phyloP scores from a whole-genome alignment of 371 early-diverging fungal genomes.

The Mortierella sp. region DNA sequence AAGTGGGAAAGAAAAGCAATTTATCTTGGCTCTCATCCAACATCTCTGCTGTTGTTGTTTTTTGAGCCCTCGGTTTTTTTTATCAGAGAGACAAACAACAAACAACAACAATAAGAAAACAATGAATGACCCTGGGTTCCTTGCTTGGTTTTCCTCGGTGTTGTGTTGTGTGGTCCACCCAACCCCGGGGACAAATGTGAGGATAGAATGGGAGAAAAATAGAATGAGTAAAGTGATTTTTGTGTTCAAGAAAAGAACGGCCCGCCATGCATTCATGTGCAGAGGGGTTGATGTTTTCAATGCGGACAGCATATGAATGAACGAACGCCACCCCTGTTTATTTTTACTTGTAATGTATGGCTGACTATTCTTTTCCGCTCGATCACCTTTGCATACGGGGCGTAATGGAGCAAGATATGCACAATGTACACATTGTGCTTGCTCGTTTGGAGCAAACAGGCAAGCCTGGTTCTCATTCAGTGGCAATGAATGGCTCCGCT shows the following conservation, averaged over 20 bases:
- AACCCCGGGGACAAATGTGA: background rate
- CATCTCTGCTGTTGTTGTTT: background rate
- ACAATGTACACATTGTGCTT: background rate
- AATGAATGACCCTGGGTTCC: background rate
- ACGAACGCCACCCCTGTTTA: too few species aligned
- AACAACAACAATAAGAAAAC: background rate
- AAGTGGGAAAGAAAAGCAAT: background rate
- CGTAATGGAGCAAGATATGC: background rate
- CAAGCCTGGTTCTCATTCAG: background rate
- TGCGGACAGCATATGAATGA: too few species aligned
- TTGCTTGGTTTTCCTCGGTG: background rate
- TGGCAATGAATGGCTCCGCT: background rate
- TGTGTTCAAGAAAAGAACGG: too few species aligned
- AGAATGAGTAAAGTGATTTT: too few species aligned
- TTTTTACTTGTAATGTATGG: too few species aligned
- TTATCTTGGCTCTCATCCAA: slow-evolving; percentile 6
- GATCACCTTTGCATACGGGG: background rate
- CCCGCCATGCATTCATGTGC: too few species aligned
- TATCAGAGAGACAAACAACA: background rate
- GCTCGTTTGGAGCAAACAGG: background rate
- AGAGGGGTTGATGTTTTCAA: too few species aligned
- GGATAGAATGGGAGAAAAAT: too few species aligned
- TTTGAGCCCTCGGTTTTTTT: slow-evolving; percentile 3
- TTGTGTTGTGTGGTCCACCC: background rate
- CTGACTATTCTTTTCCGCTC: background rate